Evolutionary conservation across 345 rosid species (phyloP).

Genomic region (Melaleuca alternifolia): DNA sequence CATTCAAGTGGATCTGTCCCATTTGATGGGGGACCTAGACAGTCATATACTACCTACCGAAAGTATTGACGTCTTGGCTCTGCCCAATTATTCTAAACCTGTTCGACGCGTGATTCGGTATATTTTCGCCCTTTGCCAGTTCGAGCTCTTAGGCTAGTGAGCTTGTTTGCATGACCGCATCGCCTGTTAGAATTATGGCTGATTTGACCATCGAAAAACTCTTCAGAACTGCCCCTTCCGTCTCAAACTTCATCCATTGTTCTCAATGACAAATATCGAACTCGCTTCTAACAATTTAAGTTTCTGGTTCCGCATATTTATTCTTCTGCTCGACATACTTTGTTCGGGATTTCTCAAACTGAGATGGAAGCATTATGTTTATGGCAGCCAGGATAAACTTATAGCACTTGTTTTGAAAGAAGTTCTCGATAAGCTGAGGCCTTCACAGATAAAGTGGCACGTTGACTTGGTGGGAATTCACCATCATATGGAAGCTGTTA

Average conservation of each 20-base stretch:
- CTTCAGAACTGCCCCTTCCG: too few relatives aligned
- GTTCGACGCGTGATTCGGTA: too few relatives aligned
- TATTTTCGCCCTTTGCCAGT: not conserved
- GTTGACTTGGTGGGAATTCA: not conserved
- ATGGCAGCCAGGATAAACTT: not conserved
- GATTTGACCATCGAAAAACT: not conserved
- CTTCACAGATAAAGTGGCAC: not conserved
- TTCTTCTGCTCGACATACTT: not conserved
- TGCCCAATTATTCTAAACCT: too few relatives aligned
- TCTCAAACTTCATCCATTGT: too few relatives aligned
- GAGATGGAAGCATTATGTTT: not conserved
- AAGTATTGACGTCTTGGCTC: not conserved
- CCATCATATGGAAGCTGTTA: not conserved
- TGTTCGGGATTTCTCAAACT: not conserved
- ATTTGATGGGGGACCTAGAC: not conserved
- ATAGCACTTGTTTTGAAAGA: not conserved
- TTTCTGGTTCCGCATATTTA: not conserved
- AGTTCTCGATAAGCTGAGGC: not conserved
- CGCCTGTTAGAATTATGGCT: not conserved
- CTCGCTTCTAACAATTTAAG: too few relatives aligned
- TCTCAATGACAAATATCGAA: too few relatives aligned
- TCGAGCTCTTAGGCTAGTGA: not conserved
- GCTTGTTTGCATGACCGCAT: not conserved
- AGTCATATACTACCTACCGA: too few relatives aligned
- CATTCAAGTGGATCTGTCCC: not conserved